Evolutionary conservation across 768 basidiomycete genomes (phyloP), one percentile per base, ranked within the genome.

Genomic region (Tylopilus sp.): DNA sequence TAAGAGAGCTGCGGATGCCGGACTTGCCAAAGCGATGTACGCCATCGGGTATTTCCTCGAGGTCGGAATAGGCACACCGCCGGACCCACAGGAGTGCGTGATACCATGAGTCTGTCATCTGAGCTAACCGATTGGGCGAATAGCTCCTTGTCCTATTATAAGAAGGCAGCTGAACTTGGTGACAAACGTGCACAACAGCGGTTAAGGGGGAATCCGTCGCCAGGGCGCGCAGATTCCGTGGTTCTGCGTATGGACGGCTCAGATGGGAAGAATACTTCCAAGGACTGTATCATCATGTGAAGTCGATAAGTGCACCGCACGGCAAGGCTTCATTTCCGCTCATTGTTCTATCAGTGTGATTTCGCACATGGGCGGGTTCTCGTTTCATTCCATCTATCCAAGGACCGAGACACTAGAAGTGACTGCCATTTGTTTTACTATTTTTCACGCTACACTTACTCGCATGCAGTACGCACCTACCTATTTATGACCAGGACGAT

Each of bases 31-130:
- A 69, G 97, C 97, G 11, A 90, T 97, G 84, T 99, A 99, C 60
- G 97, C 95, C 20, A 86, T 95, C 1, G 97, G 97, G 2, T 99
- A 99, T 74, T 99, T 99, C 69, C 79, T 86, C 57, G 95, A 99
- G 73, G 92, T 95, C 41, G 95, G 95, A 35, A 91, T 94, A 53
- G 91, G 91, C 38, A 90, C 88, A 39, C 63, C 77, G 45, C 75
- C 81, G 23, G 83, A 82, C 71, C 72, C 79, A 61, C 69, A 75
- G 45, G 86, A 91, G 82, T 91, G 63, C 58, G 85, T 78, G 18
- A 47, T 47, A 54, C 50, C 51, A 28, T 44, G 15, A 45, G 48
- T 50, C n/a, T 25, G 41, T 51, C 35, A 33, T 46, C 39, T 4
- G 15, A 35, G 21, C 47, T 53, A 25, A 56, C 45, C 5, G 10